Percentiles rank a stretch among this genome's conserved stretches.
Evolutionary conservation across 106 monocot species (phyloP).

Genomic region (Acanthochlamys bracteata): DNA sequence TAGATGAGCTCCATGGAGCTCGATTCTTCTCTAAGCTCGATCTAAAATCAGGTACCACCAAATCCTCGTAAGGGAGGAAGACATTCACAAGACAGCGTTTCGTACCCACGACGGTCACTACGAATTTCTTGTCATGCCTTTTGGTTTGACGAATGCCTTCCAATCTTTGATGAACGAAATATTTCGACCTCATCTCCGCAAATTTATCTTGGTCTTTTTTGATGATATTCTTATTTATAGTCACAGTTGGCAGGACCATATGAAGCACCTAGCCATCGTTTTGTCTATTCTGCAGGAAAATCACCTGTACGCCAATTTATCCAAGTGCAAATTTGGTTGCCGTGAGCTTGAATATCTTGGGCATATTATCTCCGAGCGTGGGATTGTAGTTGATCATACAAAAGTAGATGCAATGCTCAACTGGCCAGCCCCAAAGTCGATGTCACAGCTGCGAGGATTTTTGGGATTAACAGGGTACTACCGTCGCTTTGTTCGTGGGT

Average conservation of each 20-base stretch:
- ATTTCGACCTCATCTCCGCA: not conserved
- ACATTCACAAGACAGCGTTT: slow-evolving; percentile 6
- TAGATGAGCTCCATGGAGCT: slow-evolving; percentile 10
- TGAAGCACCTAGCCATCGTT: not conserved
- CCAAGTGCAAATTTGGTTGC: not conserved
- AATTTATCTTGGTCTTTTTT: slow-evolving; percentile 1
- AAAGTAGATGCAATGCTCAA: not conserved
- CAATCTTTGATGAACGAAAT: not conserved
- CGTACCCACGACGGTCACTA: not conserved
- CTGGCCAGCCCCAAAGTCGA: not conserved
- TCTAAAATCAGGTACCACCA: slow-evolving; percentile 9
- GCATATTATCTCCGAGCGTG: not conserved
- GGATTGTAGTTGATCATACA: not conserved
- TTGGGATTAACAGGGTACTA: slow-evolving; percentile 1
- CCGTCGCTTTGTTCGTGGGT: not conserved
- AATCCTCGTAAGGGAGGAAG: not conserved
- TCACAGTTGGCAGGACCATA: not conserved
- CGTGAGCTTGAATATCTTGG: not conserved
- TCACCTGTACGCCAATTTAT: too few species aligned
- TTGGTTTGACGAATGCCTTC: slow-evolving; percentile 4
- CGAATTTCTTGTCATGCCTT: slow-evolving; percentile 1
- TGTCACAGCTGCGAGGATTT: slow-evolving; percentile 1
- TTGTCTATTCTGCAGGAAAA: not conserved
- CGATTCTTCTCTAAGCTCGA: slow-evolving; percentile 11
- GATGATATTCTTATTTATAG: slow-evolving; percentile 1